phyloP scores from a whole-genome alignment of 306 rosid genomes.

The peach (Prunus persica) region Prunus_persica_NCBIv2 NC_034009.1:27477501-27478000 shows the following conservation, averaged over 20 bases:
- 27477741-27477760: background rate
- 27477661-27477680: no score
- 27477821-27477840: background rate
- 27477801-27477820: background rate
- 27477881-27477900: background rate
- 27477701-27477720: background rate
- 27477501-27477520: no score
- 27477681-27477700: background rate
- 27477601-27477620: no score
- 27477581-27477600: no score
- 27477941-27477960: slow-evolving; percentile 31
- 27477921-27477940: slow-evolving; percentile 28
- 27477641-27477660: background rate
- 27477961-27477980: slow-evolving; percentile 20
- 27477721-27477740: background rate
- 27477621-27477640: background rate
- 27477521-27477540: no score
- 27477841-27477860: background rate
- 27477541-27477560: no score
- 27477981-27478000: slow-evolving; percentile 40
- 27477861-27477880: background rate
- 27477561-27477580: no score
- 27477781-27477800: background rate
- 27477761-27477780: background rate
- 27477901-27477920: slow-evolving; percentile 58